Base-by-base conservation (phyloP, 768 basidiomycete species). In the Mycena galopus region DNA sequence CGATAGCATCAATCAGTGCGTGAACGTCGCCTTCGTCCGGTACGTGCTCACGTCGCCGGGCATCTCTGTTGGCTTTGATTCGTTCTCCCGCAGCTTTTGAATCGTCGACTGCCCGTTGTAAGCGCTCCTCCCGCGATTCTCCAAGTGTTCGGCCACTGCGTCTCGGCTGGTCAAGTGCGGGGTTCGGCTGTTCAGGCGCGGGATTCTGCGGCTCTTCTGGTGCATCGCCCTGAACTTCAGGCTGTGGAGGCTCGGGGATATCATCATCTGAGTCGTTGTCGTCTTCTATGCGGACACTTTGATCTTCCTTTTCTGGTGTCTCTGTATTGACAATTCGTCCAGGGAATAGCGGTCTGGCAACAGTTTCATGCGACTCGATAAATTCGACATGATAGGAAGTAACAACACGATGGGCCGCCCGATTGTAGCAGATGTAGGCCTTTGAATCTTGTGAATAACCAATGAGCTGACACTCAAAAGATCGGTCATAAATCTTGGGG, bases 381-480 rank as follows among this genome's bases (percentile, higher is more conserved):
- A 81, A 81, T 12, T 57, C n/a, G 23, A 81, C 75, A 35, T 81
- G 75, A 55, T 74, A 80, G 2, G 78, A 77, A 2, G 65, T 71
- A 37, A 79, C 56, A 21, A 80, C 66, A 2, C 72, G 73, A 10
- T 67, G 35, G 1, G 77, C 70, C 7, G 27, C 10, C 4, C 65
- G 63, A 58, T 85, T 70, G 42, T 81, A 82, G 72, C 81, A 80
- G n/a, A 76, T 60, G 63, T 81, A 86, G 1, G 78, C 81, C 65
- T 85, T 85, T 1, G 82, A 78, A 12, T 78, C 76, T 2, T 66
- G 37, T 1, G 78, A 75, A 64, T 85, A 87, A 1, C 85, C 82
- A 62, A 86, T 78, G 42, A 85, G 82, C 1, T 82, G 65, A 65
- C 86, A 85, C 73, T 84, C 81, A 42, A 78, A 30, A 2, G 75